phyloP scores from a whole-genome alignment of 2,329 filamentous ascomycete genomes.

The Trichoderma gracile region DNA sequence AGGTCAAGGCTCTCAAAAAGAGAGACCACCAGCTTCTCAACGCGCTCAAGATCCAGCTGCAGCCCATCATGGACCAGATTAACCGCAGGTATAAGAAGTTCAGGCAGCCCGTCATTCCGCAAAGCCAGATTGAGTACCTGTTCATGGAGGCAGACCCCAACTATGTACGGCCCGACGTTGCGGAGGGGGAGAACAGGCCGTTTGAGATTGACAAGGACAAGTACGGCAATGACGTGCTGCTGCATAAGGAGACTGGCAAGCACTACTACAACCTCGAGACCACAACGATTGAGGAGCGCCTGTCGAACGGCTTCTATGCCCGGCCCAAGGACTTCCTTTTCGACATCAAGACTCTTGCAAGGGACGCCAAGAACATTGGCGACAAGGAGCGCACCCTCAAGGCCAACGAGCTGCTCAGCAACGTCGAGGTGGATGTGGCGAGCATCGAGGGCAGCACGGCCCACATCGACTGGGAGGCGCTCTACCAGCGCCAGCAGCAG shows the following conservation, averaged over 20 bases:
- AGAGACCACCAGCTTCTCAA: conserved; percentile 83
- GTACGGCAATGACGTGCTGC: conserved; percentile 73
- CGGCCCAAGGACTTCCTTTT: conserved; percentile 84
- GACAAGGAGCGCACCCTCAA: conserved; percentile 82
- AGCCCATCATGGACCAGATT: conserved; percentile 97
- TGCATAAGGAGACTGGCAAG: conserved; percentile 73
- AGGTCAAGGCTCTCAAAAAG: conserved; percentile 77
- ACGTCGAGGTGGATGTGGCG: conserved; percentile 90
- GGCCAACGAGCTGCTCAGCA: conserved; percentile 86
- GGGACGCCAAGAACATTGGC: conserved; percentile 79
- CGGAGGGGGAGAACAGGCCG: conserved; percentile 61
- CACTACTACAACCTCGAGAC: conserved; percentile 96
- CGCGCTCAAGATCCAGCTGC: conserved; percentile 81
- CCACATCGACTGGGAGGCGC: conserved; percentile 75
- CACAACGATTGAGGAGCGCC: conserved; percentile 88
- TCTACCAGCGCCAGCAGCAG: conserved; percentile 72
- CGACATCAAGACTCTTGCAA: conserved; percentile 81
- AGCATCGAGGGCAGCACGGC: conserved; percentile 69
- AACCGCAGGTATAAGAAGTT: conserved; percentile 89
- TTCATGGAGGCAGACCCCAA: conserved; percentile 80
- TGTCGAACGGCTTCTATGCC: conserved; percentile 95
- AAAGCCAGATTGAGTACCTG: conserved; percentile 73
- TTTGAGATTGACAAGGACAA: conserved; percentile 80
- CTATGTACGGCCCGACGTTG: conserved; percentile 60
- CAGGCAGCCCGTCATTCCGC: conserved; percentile 74